These are phyloP conservation scores for Fusarium agapanthi DNA, from an alignment of 2,329 filamentous ascomycete species.

Conservation along the genomic window DNA sequence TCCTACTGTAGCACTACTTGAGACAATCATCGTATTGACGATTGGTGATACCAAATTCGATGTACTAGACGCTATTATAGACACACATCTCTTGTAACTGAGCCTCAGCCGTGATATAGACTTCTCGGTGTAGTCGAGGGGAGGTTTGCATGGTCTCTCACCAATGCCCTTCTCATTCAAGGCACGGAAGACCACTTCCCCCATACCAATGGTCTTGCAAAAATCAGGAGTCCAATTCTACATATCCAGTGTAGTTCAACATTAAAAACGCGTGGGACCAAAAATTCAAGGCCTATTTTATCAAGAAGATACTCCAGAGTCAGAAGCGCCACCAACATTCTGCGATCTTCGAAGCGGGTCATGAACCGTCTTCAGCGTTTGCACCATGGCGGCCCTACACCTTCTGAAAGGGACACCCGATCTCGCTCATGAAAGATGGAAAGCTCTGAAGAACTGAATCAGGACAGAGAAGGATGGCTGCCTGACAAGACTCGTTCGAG, in stretches of 20 bases:
- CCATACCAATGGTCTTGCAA: rapidly evolving
- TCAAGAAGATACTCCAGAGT: background rate
- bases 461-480: background rate
- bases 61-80: background rate
- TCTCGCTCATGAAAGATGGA: background rate
- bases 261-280: rapidly evolving
- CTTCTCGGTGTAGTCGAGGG: rapidly evolving
- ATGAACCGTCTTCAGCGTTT: background rate
- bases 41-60: background rate
- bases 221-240: no score
- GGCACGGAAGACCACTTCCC: background rate
- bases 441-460: background rate
- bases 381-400: background rate
- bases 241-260: rapidly evolving
- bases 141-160: background rate
- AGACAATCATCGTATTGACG: background rate
- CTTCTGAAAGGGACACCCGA: rapidly evolving
- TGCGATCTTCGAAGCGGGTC: rapidly evolving
- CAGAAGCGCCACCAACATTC: background rate
- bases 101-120: background rate
- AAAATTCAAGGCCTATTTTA: no score
- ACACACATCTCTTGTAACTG: rapidly evolving
- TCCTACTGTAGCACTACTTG: background rate
- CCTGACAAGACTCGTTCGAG: background rate
- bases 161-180: rapidly evolving